Base-by-base conservation (phyloP, 2,329 filamentous ascomycete species). In the Colletotrichum zoysiae region DNA sequence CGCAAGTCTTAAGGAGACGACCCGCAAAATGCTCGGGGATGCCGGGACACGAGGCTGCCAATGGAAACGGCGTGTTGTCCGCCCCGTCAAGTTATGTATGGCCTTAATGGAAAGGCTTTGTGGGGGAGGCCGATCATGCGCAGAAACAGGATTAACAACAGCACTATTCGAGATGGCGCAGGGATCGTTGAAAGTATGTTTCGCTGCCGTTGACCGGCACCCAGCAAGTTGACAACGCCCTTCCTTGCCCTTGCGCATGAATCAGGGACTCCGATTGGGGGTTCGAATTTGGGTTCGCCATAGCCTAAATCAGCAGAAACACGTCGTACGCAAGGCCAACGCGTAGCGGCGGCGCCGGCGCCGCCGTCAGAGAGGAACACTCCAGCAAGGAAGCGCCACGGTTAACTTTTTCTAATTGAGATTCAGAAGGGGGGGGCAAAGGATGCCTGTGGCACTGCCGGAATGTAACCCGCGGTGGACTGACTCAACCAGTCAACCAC, bases 131-230 rank as follows among this genome's bases (percentile, higher is more conserved):
- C 35, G 20, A 48, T 38, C 57, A 58, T 46, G 55, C 46, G 48
- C 33, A 12, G 5, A 60, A 64, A 53, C 58, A 69, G 35, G 11
- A 33, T 61, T 42, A 66, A 26, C n/a, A n/a, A n/a, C n/a, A n/a
- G n/a, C n/a, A n/a, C 16, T 44, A 42, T 26, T 61, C 42, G 20
- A 51, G 35, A 50, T 42, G 33, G 23, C 14, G 16, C 69, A 55
- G 51, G 69, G 65, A 59, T 59, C 6, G 4, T 7, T 12, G 8
- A 59, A 70, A 65, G 59, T 33, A 40, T 60, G 61, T 65, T 61
- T n/a, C 20, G 14, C 26, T n/a, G 60, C 65, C 53, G 30, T n/a
- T 20, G 33, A 48, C 51, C 11, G n/a, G 40, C 18, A 2, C 14
- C 23, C 14, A 5, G 30, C 30, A 30, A 30, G 30, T 30, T 30